Evolutionary conservation across 805 yeast genomes (phyloP), one percentile per base, ranked within the genome.

Genomic region (Hanseniaspora lachancei): DNA sequence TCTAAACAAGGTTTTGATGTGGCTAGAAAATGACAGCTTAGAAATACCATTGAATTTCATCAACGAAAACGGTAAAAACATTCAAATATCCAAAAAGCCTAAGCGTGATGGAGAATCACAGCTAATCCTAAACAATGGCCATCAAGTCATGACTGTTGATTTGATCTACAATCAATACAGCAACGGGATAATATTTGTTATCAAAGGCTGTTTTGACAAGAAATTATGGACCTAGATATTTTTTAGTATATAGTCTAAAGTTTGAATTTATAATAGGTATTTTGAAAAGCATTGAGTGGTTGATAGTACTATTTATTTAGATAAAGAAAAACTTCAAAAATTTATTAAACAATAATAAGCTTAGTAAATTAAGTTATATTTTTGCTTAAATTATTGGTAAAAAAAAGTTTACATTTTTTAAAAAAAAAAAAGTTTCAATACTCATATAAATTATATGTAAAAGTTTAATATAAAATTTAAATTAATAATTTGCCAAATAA

Each of bases 1-100:
- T 6, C 15, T 53, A 23, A 38, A 5, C n/a, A 20, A 41, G 1
- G n/a, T 53, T 32, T 38, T 35, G n/a, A 5, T 20, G 5, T 53
- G 56, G 56, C n/a, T 53, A 18, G 42, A 50, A 24, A 32, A 20
- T 35, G 18, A 35, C 18, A 42, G 42, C 23, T 9, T n/a, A 15
- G 32, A 16, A 5, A 10, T 32, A 5, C 36, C 41, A 3, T 12
- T 50, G 8, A 32, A 2, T 27, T 27, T 53, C 6, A 23, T 43
- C 20, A 53, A 53, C 47, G 56, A 53, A 39, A 53, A 53, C 29
- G 56, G 56, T 2, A 53, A 53, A 16, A 12, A 41, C 15, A 5
- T 53, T 0, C 12, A 18, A n/a, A 24, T 53, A 6, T 18, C 23
- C 7, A 53, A 32, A 18, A 40, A 18, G 21, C 12, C 9, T 1